These are phyloP conservation scores for Bonia amplexicaulis DNA, from an alignment of 176 grass and related monocot species.

Conservation along the genomic window DNA sequence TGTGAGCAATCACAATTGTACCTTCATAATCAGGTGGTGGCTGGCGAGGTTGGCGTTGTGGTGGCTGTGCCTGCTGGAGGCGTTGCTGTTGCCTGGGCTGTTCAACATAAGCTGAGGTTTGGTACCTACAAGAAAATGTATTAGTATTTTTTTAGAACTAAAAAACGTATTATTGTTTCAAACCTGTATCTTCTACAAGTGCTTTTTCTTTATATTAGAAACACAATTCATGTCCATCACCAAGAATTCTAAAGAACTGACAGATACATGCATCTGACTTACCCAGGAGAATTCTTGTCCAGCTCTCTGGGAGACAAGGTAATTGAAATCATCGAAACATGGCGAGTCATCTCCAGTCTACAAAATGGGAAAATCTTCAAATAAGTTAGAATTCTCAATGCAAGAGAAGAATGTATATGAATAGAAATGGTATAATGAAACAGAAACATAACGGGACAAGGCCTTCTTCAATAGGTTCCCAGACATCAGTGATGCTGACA, in stretches of 20 bases:
- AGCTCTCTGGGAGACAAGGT: conserved; percentile 70
- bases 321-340: conserved; percentile 96
- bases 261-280: conserved; percentile 7
- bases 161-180: conserved; percentile 16
- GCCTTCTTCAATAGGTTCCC: conserved; percentile 99
- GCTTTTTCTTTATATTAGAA: neutral
- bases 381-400: conserved; percentile 12
- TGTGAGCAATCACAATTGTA: conserved; percentile 3
- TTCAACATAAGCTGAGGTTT: conserved; percentile 56
- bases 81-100: conserved; percentile 57
- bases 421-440: conserved; percentile 3
- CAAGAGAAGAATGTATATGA: neutral
- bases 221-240: neutral
- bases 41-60: conserved; percentile 41
- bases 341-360: conserved; percentile 80
- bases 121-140: conserved; percentile 56
- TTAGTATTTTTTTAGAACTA: neutral
- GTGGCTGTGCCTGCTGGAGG: conserved; percentile 46
- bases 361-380: neutral
- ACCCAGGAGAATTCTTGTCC: conserved; percentile 75
- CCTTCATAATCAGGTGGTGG: conserved; percentile 56
- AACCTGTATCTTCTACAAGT: neutral
- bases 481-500: conserved; percentile 89
- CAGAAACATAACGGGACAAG: conserved; percentile 69
- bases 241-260: neutral